Conservation (phyloP, 805 yeast species). For the Candida koratica region DNA sequence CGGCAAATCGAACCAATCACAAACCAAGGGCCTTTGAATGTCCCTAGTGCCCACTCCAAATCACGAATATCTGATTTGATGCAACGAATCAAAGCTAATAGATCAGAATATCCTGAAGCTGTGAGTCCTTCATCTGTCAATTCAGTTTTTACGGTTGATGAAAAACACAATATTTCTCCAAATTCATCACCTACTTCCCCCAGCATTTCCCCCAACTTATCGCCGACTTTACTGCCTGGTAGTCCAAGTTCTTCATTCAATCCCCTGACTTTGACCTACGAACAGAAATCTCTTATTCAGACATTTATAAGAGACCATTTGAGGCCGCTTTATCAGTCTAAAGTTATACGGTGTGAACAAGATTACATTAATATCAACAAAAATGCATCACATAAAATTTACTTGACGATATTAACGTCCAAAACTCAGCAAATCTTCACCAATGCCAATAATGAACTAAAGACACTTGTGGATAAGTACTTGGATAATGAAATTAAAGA, state of each 20-base stretch:
- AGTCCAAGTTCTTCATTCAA: neutral
- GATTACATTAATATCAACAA: constrained; percentile 60
- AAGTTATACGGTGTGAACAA: constrained; percentile 25
- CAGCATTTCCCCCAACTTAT: constrained; percentile 3
- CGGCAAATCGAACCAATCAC: neutral
- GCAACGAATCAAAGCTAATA: constrained; percentile 12
- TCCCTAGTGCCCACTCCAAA: neutral
- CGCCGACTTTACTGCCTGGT: constrained; percentile 1
- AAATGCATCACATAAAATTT: constrained; percentile 56
- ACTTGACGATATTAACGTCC: constrained; percentile 31
- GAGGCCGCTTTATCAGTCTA: constrained; percentile 43
- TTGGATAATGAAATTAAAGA: constrained; percentile 19
- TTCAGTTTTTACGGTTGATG: constrained; percentile 11
- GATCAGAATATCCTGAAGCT: constrained; percentile 4
- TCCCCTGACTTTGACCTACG: constrained; percentile 24
- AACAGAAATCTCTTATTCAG: constrained; percentile 57
- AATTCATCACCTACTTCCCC: constrained; percentile 8
- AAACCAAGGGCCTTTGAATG: neutral
- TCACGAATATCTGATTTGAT: constrained; percentile 13
- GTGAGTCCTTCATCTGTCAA: constrained; percentile 13
- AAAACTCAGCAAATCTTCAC: constrained; percentile 17
- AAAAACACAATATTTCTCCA: constrained; percentile 4
- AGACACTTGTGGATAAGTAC: constrained; percentile 21
- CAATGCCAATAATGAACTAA: constrained; percentile 16
- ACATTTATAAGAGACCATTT: constrained; percentile 50